Conservation (phyloP, 176 grass and related monocot genomes). For the Triticum timopheevii region DNA sequence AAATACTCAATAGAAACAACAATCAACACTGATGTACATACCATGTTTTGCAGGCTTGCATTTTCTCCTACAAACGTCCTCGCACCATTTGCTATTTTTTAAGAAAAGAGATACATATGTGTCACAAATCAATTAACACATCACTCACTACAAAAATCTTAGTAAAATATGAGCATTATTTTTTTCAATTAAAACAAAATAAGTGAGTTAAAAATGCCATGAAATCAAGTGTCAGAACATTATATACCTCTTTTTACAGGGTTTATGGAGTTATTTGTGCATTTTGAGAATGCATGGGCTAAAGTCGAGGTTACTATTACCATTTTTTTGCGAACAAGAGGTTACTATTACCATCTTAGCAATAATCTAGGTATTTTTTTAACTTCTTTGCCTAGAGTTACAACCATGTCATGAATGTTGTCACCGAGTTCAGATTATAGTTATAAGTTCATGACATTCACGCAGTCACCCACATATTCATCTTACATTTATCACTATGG, state of each 20-base stretch:
- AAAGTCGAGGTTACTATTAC: neutral
- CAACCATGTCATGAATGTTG: too few species aligned
- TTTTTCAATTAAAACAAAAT: neutral
- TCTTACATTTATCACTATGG: neutral
- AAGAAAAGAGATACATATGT: neutral
- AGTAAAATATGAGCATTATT: neutral
- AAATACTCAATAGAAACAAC: neutral
- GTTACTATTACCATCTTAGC: neutral
- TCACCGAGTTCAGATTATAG: too few species aligned
- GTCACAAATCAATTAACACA: neutral
- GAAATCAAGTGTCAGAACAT: neutral
- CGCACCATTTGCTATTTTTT: conserved; percentile 19
- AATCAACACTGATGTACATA: neutral
- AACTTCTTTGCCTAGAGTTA: neutral
- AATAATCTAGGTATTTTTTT: neutral
- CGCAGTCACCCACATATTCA: neutral
- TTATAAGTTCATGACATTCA: too few species aligned
- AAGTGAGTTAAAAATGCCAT: neutral
- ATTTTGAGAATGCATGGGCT: neutral
- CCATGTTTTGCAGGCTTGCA: neutral
- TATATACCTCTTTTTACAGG: neutral
- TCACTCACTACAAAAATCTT: neutral
- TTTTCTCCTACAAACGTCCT: neutral
- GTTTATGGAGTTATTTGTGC: neutral
- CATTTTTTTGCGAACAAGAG: too few species aligned